Base-by-base conservation (phyloP, 805 yeast genomes). In the Metschnikowia lunata region DNA sequence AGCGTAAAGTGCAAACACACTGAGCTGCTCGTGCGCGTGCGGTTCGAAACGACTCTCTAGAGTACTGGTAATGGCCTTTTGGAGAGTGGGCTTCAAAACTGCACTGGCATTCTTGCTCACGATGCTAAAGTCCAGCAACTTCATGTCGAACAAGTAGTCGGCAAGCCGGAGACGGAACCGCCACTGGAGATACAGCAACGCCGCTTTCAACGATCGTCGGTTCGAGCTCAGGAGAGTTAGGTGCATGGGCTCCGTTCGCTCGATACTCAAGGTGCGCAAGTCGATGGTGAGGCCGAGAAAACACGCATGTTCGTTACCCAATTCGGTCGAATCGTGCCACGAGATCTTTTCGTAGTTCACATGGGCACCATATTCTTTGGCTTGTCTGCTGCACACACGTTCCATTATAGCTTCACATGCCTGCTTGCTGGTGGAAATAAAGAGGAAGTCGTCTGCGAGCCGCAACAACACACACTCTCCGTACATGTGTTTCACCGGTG, bases 391-490 rank as follows among this genome's bases (percentile, higher is more conserved):
- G 5, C 50, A 40, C 1, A 63, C 55, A 1, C 58, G 42, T 0
- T 36, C 43, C 31, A 49, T 41, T 8, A 60, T 62, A 18, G 40
- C 33, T 5, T 55, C 35, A 40, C 64, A 62, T 4, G 49, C 52
- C 2, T 46, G 40, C 9, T 53, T 26, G 30, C 69, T 58, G 0
- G 79, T 67, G 0, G 93, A 75, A 0, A 90, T 62, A n/a, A 88
- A 69, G 26, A 90, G 58, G 55, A 90, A 90, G 59, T 90, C 98
- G 63, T 90, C 98, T 0, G 88, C 95, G 15, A 87, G 61, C 42
- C 97, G 64, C 7, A 88, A 45, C 2, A 88, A 58, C 2, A 74
- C 46, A 12, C 74, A 62, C 1, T 53, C 45, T 14, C 33, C 41
- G 18, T 2, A 61, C 54, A 6, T 53, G 46, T 3, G 49, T 40